Evolutionary conservation across 495 filamentous ascomycete genomes (phyloP), one percentile per base, ranked within the genome.

Genomic region (Hypoxylon perforatum): DNA sequence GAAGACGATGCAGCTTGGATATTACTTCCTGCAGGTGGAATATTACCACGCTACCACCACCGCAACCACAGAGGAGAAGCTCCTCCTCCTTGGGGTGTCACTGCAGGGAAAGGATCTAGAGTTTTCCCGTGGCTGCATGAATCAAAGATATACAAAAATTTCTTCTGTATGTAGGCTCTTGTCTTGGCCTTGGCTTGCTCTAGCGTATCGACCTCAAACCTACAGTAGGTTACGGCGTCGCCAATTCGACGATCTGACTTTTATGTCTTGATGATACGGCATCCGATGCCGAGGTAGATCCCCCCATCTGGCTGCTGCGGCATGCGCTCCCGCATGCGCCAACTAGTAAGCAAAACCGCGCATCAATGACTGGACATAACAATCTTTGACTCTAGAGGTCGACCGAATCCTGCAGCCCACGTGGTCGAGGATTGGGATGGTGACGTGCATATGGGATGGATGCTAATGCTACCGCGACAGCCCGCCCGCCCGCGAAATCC

Each of bases 371-470:
- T 55, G 42, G 44, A 28, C 21, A 33, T 47, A 50, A 36, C 49
- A 30, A 35, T 33, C 9, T 46, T 38, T 21, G 9, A 42, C 12
- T 45, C 5, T 38, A 3, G 28, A n/a, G 46, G 66, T 23, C 49
- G 66, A 28, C 61, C 51, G 56, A 61, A 61, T 69, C 51, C 22
- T 64, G 47, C 50, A 64, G 52, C 56, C 66, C 66, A 69, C 66
- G 66, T 69, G 66, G 66, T 51, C 56, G 51, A 63, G 39, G 51
- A 57, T 64, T 69, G 38, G 38, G 22, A 36, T 42, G 58, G 66
- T 69, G 61, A 69, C 66, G 66, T 69, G 61, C 66, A 64, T n/a
- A n/a, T n/a, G n/a, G n/a, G n/a, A n/a, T 69, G 45, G 42, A 69
- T 69, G 56, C 57, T 61, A 69, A 60, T 23, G 28, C 57, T 61